These are phyloP conservation scores for Penicilliopsis zonata DNA, from an alignment of 495 filamentous ascomycete species.

Conservation along the genomic window DNA sequence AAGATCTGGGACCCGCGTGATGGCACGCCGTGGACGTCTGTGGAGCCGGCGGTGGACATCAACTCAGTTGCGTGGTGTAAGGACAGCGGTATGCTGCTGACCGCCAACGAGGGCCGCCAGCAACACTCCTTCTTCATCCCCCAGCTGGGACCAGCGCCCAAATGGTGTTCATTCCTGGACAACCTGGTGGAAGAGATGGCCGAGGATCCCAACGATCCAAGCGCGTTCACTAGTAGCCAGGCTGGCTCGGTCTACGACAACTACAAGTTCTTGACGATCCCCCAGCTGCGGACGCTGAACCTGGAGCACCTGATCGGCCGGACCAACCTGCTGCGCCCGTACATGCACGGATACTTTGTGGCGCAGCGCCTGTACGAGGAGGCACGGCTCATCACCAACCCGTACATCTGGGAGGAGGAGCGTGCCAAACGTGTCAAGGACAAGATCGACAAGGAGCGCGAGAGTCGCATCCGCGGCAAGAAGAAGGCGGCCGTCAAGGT, in stretches of 20 bases:
- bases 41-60: conserved; percentile 89
- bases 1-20: conserved; percentile 85
- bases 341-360: conserved; percentile 99
- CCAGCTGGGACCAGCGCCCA: conserved; percentile 80
- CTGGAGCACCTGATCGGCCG: conserved; percentile 79
- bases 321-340: conserved; percentile 76
- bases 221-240: conserved; percentile 40
- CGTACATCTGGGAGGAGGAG: conserved; percentile 84
- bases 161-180: conserved; percentile 94
- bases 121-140: conserved; percentile 96
- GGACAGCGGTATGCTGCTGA: conserved; percentile 82
- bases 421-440: conserved; percentile 76
- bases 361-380: conserved; percentile 87
- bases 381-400: conserved; percentile 82
- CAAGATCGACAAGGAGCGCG: conserved; percentile 88
- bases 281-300: conserved; percentile 69
- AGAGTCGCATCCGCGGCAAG: conserved; percentile 79
- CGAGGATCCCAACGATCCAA: conserved; percentile 59
- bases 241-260: conserved; percentile 84
- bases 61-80: conserved; percentile 83
- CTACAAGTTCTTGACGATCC: conserved; percentile 88
- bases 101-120: conserved; percentile 86
- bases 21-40: conserved; percentile 83
- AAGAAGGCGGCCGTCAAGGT: conserved; percentile 89
- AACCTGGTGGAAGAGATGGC: conserved; percentile 98